These are phyloP conservation scores for Auxenochlorella pyrenoidosa DNA, from an alignment of 139 green algal species.

Conservation along the genomic window DNA sequence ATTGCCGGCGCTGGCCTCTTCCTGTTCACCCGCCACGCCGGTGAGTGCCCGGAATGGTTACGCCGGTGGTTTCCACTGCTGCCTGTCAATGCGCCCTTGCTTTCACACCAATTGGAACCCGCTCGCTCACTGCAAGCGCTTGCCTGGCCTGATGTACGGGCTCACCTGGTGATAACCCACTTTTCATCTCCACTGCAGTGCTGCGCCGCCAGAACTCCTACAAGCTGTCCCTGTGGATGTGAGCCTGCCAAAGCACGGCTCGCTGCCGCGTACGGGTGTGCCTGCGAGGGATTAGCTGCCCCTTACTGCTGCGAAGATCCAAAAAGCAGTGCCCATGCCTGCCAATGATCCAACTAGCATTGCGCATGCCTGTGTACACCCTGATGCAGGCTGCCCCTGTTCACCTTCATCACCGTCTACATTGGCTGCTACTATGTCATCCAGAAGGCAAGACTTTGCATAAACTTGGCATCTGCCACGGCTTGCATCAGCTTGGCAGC, in stretches of 20 bases:
- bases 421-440: constrained; percentile 65
- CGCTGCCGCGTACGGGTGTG: not conserved
- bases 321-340: no score
- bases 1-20: constrained; percentile 32
- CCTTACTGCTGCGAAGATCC: not conserved
- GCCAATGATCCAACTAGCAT: no score
- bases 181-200: not conserved
- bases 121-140: no score
- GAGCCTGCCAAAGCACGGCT: not conserved
- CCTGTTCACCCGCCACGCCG: constrained; percentile 42
- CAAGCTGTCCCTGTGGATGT: constrained; percentile 33
- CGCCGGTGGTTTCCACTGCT: no score
- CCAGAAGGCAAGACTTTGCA: constrained; percentile 55
- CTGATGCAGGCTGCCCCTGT: constrained; percentile 27
- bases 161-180: no score
- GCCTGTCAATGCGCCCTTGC: not conserved
- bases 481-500: no score
- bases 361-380: not conserved
- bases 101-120: not conserved
- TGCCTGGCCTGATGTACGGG: not conserved
- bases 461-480: no score
- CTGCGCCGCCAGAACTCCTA: constrained; percentile 38
- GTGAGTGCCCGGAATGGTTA: not conserved
- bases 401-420: constrained; percentile 59
- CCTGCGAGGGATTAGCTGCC: no score